Percentiles rank a stretch among this genome's conserved stretches.
These are phyloP conservation scores for Diutina rugosa DNA, from an alignment of 1,139 yeast species.

Conservation along the genomic window DNA sequence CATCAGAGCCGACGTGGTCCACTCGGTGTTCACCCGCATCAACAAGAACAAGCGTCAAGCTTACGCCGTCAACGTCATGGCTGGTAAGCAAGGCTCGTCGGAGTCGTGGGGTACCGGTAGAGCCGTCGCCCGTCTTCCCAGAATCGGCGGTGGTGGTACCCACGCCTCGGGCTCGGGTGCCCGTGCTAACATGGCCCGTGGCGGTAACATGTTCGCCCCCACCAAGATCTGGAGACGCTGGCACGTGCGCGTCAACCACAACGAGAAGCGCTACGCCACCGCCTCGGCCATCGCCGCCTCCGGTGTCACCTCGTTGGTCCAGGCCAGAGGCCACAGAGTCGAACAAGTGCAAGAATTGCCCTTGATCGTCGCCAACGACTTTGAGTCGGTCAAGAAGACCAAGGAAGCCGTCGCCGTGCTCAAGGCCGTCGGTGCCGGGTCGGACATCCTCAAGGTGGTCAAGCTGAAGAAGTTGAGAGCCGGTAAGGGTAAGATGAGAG, in stretches of 20 bases:
- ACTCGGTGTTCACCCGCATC: conserved; percentile 95
- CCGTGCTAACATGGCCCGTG: conserved; percentile 99
- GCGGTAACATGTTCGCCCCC: conserved; percentile 99
- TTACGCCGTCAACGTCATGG: conserved; percentile 97
- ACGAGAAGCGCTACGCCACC: conserved; percentile 99
- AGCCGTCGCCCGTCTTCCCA: conserved; percentile 99
- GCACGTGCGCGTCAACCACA: conserved; percentile 99
- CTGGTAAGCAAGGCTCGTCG: conserved; percentile 99
- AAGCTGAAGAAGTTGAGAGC: conserved; percentile 99
- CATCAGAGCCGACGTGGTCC: conserved; percentile 98
- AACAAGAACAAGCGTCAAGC: conserved; percentile 99
- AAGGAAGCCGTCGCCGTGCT: conserved; percentile 97
- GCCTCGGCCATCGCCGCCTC: conserved; percentile 99
- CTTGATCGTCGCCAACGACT: conserved; percentile 87
- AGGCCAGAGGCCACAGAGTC: conserved; percentile 99
- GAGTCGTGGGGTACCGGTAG: conserved; percentile 99
- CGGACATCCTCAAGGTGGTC: conserved; percentile 95
- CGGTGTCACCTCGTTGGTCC: conserved; percentile 94
- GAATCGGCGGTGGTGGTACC: conserved; percentile 99
- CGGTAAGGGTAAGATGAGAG: conserved; percentile 99
- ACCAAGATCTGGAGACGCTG: conserved; percentile 99
- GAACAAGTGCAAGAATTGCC: conserved; percentile 98
- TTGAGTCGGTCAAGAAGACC: conserved; percentile 91
- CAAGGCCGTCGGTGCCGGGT: conserved; percentile 98
- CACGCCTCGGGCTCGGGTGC: conserved; percentile 99